phyloP scores from a whole-genome alignment of 108 stramenopile species.

The Cyclotella baltica region DNA sequence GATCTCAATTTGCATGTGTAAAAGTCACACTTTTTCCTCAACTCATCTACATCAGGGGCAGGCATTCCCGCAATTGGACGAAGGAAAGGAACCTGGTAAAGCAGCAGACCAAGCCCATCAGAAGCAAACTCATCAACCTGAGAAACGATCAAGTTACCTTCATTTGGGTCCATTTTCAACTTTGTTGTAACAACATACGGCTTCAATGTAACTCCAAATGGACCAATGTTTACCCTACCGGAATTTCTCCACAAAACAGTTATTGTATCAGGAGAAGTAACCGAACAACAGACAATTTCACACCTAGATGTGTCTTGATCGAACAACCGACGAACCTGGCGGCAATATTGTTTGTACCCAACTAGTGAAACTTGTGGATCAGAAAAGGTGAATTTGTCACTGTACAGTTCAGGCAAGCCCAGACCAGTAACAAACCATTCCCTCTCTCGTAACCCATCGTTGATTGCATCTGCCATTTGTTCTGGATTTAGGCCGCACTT shows the following conservation, averaged over 20 bases:
- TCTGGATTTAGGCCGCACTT: conserved; percentile 15
- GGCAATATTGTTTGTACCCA: conserved; percentile 28
- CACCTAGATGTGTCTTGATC: neutral
- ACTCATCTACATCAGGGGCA: conserved; percentile 6
- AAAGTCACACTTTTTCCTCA: conserved; percentile 4
- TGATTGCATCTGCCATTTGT: conserved; percentile 31
- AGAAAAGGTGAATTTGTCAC: conserved; percentile 15
- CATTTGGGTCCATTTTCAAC: neutral
- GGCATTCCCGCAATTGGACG: neutral
- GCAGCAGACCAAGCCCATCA: neutral
- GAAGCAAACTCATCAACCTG: conserved; percentile 2
- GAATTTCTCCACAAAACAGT: conserved; percentile 18
- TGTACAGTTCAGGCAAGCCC: conserved; percentile 19
- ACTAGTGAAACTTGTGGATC: neutral
- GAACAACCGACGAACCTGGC: neutral
- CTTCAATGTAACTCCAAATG: neutral
- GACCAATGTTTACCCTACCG: conserved; percentile 6
- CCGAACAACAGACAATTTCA: conserved; percentile 28
- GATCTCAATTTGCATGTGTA: neutral
- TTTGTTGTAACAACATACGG: conserved; percentile 1
- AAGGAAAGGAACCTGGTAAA: conserved; percentile 6
- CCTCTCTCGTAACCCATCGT: conserved; percentile 18
- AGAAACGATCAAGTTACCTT: neutral
- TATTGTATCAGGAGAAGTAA: conserved; percentile 13
- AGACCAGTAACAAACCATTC: conserved; percentile 27